These are phyloP conservation scores for Rosa persica DNA, from an alignment of 306 rosid species.

Conservation along the genomic window DNA sequence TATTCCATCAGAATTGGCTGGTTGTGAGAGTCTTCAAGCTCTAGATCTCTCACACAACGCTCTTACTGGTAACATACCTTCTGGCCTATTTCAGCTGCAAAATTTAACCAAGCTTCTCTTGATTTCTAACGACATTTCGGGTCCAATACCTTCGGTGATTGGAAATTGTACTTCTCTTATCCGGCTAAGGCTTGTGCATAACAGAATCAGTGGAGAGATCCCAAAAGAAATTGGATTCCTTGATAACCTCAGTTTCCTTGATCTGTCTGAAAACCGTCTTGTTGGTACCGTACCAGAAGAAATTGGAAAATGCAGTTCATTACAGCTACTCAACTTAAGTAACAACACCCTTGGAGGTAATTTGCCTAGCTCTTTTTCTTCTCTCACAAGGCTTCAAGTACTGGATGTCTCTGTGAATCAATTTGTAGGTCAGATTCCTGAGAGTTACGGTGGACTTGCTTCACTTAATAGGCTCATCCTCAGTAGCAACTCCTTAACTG, in stretches of 20 bases:
- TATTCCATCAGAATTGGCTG: constrained; percentile 61
- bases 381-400: constrained; percentile 63
- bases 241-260: constrained; percentile 61
- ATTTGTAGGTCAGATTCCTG: constrained; percentile 55
- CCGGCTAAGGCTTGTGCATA: constrained; percentile 57
- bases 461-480: constrained; percentile 65
- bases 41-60: constrained; percentile 77
- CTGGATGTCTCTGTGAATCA: constrained; percentile 68
- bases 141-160: constrained; percentile 60
- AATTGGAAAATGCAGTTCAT: constrained; percentile 60
- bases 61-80: constrained; percentile 64
- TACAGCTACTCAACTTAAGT: constrained; percentile 84
- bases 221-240: constrained; percentile 68
- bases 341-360: constrained; percentile 69
- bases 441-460: constrained; percentile 53
- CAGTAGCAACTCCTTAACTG: constrained; percentile 54
- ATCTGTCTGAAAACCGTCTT: constrained; percentile 68
- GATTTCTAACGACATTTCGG: constrained; percentile 72
- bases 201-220: constrained; percentile 63
- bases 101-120: constrained; percentile 74
- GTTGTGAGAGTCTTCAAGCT: constrained; percentile 63
- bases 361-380: constrained; percentile 57
- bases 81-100: constrained; percentile 63
- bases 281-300: constrained; percentile 60
- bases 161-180: constrained; percentile 72